Evolutionary conservation across 176 grass and related monocot species (phyloP).

Genomic region (Stipa capillata): DNA sequence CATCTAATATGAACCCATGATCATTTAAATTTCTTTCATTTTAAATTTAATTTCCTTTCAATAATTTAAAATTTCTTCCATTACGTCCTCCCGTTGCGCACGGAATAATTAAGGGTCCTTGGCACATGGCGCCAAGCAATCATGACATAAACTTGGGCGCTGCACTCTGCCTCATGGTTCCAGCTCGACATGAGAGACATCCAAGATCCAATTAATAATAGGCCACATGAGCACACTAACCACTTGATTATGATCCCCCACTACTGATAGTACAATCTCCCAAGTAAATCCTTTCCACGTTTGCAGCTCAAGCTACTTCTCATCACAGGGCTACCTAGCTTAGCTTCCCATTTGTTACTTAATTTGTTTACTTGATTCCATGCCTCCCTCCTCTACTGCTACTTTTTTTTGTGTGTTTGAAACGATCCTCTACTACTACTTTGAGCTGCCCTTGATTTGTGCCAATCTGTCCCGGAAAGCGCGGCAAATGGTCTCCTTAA

Average conservation of each 20-base stretch:
- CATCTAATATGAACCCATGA: background rate
- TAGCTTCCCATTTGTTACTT: background rate
- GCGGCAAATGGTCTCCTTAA: constrained; percentile 8
- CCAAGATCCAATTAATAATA: constrained; percentile 59
- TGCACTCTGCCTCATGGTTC: constrained; percentile 35
- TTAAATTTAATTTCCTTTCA: too few relatives aligned
- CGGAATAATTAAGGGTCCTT: constrained; percentile 29
- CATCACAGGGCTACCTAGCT: background rate
- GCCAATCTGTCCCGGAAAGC: constrained; percentile 42
- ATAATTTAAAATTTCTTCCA: background rate
- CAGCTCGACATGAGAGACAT: constrained; percentile 50
- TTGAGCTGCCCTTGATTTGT: constrained; percentile 35
- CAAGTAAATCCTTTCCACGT: constrained; percentile 43
- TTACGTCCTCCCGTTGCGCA: background rate
- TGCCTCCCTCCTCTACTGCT: background rate
- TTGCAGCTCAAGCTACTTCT: constrained; percentile 3
- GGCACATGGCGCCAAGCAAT: constrained; percentile 54
- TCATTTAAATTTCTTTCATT: background rate
- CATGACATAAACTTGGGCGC: constrained; percentile 27
- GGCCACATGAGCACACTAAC: constrained; percentile 47
- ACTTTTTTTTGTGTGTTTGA: background rate
- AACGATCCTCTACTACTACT: background rate
- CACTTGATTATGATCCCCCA: constrained; percentile 35
- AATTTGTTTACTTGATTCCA: constrained; percentile 19
- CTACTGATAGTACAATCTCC: constrained; percentile 6